These are phyloP conservation scores for Aspergillus proliferans DNA, from an alignment of 2,329 filamentous ascomycete genomes.

Conservation along the genomic window DNA sequence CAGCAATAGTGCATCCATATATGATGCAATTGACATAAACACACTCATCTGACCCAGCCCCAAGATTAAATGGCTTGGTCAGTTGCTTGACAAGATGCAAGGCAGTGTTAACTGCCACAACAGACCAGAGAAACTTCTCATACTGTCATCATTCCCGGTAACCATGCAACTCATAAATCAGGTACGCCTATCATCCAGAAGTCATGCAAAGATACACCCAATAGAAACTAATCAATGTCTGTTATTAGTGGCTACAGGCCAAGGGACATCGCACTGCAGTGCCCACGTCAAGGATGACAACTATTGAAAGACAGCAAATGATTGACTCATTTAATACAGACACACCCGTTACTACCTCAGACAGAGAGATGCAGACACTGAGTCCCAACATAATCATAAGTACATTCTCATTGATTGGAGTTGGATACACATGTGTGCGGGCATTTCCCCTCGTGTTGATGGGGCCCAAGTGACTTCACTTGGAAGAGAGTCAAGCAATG, in stretches of 20 bases:
- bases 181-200: neutral
- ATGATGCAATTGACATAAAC: neutral
- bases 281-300: neutral
- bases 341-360: neutral
- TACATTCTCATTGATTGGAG: neutral
- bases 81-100: neutral
- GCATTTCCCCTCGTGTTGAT: neutral
- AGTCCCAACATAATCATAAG: neutral
- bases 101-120: neutral
- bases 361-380: neutral
- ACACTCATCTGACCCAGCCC: neutral
- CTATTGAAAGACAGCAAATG: neutral
- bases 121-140: neutral
- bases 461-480: neutral
- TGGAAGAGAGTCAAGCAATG: neutral
- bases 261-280: neutral
- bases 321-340: neutral
- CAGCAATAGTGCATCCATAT: neutral
- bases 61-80: neutral
- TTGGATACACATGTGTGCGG: neutral
- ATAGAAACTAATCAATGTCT: neutral
- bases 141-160: neutral
- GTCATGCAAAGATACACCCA: neutral
- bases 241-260: neutral
- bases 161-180: neutral